Evolutionary conservation across 148 eudicot genomes (phyloP).

Genomic region (Polygonum aviculare): DNA sequence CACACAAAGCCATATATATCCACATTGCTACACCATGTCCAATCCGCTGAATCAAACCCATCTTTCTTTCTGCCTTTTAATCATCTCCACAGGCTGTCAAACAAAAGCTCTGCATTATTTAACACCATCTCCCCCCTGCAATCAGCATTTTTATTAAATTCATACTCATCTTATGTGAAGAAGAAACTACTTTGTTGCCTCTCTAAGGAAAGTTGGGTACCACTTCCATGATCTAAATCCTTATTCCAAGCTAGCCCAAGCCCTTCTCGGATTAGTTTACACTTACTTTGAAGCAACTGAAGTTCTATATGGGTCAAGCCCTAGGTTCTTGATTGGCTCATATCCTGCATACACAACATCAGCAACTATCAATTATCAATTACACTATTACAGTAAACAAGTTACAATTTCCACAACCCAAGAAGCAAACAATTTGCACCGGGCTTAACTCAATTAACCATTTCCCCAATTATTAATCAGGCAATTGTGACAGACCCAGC

Average conservation of each 20-base stretch:
- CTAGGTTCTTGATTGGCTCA: no score
- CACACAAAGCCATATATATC: conserved; percentile 5
- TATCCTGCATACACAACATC: no score
- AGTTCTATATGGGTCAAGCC: neutral
- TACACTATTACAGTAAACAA: no score
- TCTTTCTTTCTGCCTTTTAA: neutral
- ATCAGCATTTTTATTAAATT: neutral
- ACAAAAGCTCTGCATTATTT: neutral
- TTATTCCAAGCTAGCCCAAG: neutral
- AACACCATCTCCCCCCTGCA: neutral
- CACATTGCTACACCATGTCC: neutral
- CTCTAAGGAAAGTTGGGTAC: neutral
- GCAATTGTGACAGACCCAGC: no score
- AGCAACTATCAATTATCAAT: no score
- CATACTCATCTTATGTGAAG: neutral
- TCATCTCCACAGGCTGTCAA: conserved; percentile 3
- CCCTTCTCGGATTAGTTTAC: neutral
- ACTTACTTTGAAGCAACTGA: neutral
- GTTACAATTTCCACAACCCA: no score
- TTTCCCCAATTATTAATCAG: no score
- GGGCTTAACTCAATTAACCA: no score
- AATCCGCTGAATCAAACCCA: neutral
- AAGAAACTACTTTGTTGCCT: conserved; percentile 13
- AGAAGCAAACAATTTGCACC: no score
- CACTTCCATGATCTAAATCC: neutral